These are phyloP conservation scores for Clavispora vitiphila DNA, from an alignment of 805 yeast genomes.

Conservation along the genomic window DNA sequence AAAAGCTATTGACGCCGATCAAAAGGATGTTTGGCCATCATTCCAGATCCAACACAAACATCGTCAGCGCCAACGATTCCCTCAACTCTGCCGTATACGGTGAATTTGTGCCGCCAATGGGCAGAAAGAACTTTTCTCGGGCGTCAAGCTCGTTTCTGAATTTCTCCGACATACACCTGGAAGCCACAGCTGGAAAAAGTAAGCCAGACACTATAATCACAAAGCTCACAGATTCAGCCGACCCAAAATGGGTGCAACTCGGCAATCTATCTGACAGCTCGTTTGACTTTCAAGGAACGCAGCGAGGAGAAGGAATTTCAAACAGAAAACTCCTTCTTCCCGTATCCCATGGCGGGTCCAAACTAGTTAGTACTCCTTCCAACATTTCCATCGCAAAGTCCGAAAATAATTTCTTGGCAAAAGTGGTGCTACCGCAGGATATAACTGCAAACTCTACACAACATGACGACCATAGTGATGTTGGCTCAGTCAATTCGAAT, in stretches of 20 bases:
- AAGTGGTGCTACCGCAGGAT: constrained; percentile 2
- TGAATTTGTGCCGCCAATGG: constrained; percentile 11
- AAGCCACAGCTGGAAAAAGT: not conserved
- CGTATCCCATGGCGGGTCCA: not conserved
- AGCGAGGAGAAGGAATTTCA: not conserved
- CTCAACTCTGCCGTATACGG: constrained; percentile 8
- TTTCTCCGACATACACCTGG: constrained; percentile 3
- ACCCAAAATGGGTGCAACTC: not conserved
- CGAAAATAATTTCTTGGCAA: constrained; percentile 10
- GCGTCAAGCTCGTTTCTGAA: constrained; percentile 3
- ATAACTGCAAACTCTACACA: constrained; percentile 3
- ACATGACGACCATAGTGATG: constrained; percentile 7
- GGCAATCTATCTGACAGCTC: constrained; percentile 2
- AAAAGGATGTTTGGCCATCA: constrained; percentile 25
- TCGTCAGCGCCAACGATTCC: constrained; percentile 5
- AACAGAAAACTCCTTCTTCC: constrained; percentile 1
- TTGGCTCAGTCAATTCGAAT: constrained; percentile 12
- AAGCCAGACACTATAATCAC: too few species aligned
- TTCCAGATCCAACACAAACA: constrained; percentile 6
- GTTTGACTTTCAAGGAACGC: not conserved
- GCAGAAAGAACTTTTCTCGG: constrained; percentile 2
- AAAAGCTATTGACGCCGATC: constrained; percentile 34
- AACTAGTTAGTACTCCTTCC: not conserved
- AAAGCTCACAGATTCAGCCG: not conserved
- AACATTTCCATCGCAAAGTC: constrained; percentile 8